Evolutionary conservation across 257 asterid species (phyloP).

Genomic region (Nicotiana knightiana): DNA sequence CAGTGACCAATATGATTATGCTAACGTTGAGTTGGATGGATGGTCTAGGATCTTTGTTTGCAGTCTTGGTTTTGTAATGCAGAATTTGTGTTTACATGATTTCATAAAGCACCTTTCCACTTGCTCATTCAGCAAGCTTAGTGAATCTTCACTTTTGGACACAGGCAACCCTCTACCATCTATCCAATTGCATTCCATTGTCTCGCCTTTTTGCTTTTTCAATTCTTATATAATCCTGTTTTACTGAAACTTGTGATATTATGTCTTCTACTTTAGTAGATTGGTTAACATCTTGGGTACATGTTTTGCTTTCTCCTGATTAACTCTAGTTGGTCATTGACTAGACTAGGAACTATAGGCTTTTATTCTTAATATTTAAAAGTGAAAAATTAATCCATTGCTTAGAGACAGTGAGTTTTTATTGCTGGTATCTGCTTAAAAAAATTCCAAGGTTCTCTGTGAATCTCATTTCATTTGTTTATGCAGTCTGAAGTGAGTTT

Average conservation of each 20-base stretch:
- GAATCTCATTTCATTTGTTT: slow-evolving; percentile 6
- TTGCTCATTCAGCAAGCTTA: not conserved
- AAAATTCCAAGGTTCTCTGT: not conserved
- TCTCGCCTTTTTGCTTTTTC: not conserved
- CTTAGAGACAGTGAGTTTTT: not conserved
- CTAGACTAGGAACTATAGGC: not conserved
- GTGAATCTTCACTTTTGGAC: not conserved
- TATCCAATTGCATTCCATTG: not conserved
- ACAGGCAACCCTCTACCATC: not conserved
- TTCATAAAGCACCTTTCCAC: not conserved
- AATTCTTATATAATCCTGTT: not conserved
- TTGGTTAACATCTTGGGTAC: not conserved
- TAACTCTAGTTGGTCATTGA: not conserved
- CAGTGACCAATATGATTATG: not conserved
- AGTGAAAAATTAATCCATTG: not conserved
- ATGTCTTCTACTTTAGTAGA: not conserved
- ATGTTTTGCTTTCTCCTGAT: not conserved
- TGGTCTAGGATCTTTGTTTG: not conserved
- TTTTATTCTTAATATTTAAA: not conserved
- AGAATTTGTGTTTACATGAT: not conserved
- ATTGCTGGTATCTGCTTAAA: not conserved
- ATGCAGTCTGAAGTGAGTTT: slow-evolving; percentile 76
- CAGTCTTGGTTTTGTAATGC: not conserved
- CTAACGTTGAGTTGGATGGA: not conserved
- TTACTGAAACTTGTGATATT: not conserved